A percentile compares a stretch with the other conserved stretches of the same genome.
phyloP scores from a whole-genome alignment of 176 grass and related monocot genomes.

The Avena eriantha region DNA sequence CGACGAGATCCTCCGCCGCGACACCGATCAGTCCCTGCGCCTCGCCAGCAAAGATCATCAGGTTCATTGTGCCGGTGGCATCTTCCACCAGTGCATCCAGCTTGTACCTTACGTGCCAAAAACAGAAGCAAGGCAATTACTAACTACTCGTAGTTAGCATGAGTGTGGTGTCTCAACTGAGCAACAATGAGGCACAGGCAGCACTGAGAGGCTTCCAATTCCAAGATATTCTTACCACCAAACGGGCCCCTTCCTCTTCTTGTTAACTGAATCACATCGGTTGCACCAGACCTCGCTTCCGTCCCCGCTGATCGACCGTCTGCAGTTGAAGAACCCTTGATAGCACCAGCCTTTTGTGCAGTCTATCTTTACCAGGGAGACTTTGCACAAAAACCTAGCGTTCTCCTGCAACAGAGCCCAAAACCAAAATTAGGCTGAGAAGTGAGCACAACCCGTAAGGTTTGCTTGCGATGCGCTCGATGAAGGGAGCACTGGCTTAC shows the following conservation, averaged over 20 bases:
- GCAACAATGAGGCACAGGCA: neutral
- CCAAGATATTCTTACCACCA: neutral
- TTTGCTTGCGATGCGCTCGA: neutral
- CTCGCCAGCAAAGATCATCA: slow-evolving; percentile 5
- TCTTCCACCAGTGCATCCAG: slow-evolving; percentile 25
- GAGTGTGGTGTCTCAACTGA: neutral
- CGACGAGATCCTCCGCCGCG: neutral
- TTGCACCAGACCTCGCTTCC: neutral
- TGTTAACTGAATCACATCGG: neutral
- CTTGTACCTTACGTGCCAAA: slow-evolving; percentile 39
- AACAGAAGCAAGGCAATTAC: neutral
- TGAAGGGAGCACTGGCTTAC: neutral
- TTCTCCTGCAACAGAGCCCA: neutral
- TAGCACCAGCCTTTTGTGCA: slow-evolving; percentile 24
- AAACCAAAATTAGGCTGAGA: neutral
- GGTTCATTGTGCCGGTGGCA: neutral
- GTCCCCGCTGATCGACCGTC: neutral
- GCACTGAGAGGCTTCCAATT: neutral
- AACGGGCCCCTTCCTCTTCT: neutral
- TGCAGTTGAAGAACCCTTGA: slow-evolving; percentile 9
- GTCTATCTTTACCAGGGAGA: slow-evolving; percentile 27
- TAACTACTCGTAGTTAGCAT: neutral
- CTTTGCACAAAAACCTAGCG: slow-evolving; percentile 3
- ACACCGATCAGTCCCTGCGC: neutral
- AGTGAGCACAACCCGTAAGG: neutral